Percentiles rank a stretch among this genome's conserved stretches.
Conservation (phyloP, 768 basidiomycete genomes). For the Rhodotorula graminis region DNA sequence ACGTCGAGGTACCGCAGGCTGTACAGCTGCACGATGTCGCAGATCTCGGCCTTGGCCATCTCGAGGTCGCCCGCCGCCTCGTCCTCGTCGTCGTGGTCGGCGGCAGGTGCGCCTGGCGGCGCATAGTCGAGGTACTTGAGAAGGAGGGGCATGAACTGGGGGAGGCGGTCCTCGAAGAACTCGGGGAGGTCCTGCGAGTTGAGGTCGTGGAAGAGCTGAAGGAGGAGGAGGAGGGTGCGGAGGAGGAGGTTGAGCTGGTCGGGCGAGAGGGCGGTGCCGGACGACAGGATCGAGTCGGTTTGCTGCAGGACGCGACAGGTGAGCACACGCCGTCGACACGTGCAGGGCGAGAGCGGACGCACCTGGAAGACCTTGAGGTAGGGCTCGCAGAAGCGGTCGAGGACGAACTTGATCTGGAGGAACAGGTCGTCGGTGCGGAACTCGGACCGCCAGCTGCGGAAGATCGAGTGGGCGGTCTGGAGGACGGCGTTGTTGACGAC, state of each 20-base stretch:
- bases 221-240: slow-evolving; percentile 68
- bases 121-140: slow-evolving; percentile 78
- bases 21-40: slow-evolving; percentile 81
- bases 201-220: slow-evolving; percentile 88
- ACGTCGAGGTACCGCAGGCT: slow-evolving; percentile 49
- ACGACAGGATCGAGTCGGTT: slow-evolving; percentile 50
- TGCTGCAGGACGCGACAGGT: slow-evolving; percentile 39
- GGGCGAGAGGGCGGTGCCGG: slow-evolving; percentile 39
- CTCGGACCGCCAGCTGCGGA: slow-evolving; percentile 83
- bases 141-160: slow-evolving; percentile 79
- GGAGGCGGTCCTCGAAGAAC: slow-evolving; percentile 80
- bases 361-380: slow-evolving; percentile 75
- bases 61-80: slow-evolving; percentile 78
- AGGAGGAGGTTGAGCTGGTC: slow-evolving; percentile 55
- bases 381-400: slow-evolving; percentile 72
- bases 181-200: slow-evolving; percentile 93
- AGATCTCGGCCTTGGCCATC: slow-evolving; percentile 77
- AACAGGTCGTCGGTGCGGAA: slow-evolving; percentile 82
- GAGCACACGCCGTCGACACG: neutral
- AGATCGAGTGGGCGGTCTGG: slow-evolving; percentile 93
- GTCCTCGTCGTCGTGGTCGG: slow-evolving; percentile 58
- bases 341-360: slow-evolving; percentile 45
- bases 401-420: slow-evolving; percentile 83
- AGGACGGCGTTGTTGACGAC: slow-evolving; percentile 82
- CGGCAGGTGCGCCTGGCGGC: slow-evolving; percentile 55